Evolutionary conservation across 176 grass and related monocot genomes (phyloP), one percentile per base, ranked within the genome.

Genomic region (Carex myosuroides): DNA sequence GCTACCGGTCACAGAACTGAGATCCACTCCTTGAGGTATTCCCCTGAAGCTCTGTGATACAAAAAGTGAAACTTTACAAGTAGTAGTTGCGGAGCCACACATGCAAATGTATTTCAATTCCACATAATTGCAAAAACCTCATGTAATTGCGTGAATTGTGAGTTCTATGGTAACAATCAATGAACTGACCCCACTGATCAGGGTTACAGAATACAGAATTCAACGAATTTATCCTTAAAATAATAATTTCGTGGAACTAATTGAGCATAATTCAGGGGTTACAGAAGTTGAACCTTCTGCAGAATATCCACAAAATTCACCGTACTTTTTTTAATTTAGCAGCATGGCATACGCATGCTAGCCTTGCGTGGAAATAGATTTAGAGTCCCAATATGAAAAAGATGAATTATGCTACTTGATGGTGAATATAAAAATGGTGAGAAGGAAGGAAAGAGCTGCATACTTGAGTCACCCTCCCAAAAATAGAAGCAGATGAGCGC

Each of bases 391-490:
- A 18, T 56, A 24, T 29, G 50, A 57, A 56, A 78, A 78, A 13
- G 24, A 56, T 16, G 57, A 16, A 5, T 33, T 78, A 78, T 33
- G 50, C 73, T 78, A 78, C 13, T 78, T 2, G 14, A 78, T 33
- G 33, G 73, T 78, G 24, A 77, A 56, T 26, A 57, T 13, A 16
- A 78, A 78, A 78, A 30, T 78, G 50, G 26, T 29, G 6, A 78
- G 21, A 76, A 50, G 9, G 42, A 85, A 88, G 35, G 52, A 60
- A 20, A 79, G 7, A 59, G 67, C 54, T 66, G 52, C 64, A 20
- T 81, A 95, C 96, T 89, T 99, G 96, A 64, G 96, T 99, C 93
- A 99, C 94, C 73, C 96, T 88, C 78, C 96, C 96, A 88, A 99
- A 99, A 83, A 99, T 88, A 69, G 93, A 93, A 89, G 95, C 95